phyloP scores from a whole-genome alignment of 192 early-diverging fungal species.

The Podila minutissima region DNA sequence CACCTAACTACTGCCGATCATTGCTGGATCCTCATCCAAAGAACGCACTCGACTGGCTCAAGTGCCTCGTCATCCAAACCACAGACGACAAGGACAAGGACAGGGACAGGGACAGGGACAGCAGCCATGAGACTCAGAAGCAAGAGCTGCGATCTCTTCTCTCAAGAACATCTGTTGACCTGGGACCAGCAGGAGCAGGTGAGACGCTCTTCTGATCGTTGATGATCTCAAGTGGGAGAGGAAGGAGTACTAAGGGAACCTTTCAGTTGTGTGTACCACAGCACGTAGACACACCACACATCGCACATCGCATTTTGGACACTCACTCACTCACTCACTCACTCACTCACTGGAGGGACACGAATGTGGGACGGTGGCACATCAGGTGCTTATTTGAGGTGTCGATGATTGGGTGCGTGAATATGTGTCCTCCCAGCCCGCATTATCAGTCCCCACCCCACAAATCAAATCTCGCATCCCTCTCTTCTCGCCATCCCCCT shows the following conservation, averaged over 20 bases:
- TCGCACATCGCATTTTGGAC: too few species aligned
- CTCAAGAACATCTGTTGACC: not conserved
- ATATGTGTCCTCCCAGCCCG: too few species aligned
- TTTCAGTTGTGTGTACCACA: too few species aligned
- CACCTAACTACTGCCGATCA: constrained; percentile 17
- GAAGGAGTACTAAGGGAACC: too few species aligned
- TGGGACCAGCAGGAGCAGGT: constrained; percentile 20
- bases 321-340: too few species aligned
- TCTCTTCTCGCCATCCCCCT: too few species aligned
- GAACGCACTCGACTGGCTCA: constrained; percentile 33
- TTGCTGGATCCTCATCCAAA: constrained; percentile 19
- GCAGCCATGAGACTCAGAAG: not conserved
- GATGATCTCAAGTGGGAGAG: too few species aligned
- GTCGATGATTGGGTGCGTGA: too few species aligned
- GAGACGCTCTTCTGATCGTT: not conserved
- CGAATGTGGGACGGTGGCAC: too few species aligned
- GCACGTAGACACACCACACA: too few species aligned
- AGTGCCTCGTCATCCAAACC: constrained; percentile 37
- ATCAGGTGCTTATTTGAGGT: too few species aligned
- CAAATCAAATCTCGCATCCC: not conserved
- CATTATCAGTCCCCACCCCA: not conserved
- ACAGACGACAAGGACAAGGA: not conserved
- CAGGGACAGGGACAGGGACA: not conserved
- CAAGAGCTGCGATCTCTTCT: not conserved
- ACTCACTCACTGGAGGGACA: too few species aligned